Evolutionary conservation across 306 rosid genomes (phyloP), one percentile per base, ranked within the genome.

Genomic region (Citrullus mucosospermus): DNA sequence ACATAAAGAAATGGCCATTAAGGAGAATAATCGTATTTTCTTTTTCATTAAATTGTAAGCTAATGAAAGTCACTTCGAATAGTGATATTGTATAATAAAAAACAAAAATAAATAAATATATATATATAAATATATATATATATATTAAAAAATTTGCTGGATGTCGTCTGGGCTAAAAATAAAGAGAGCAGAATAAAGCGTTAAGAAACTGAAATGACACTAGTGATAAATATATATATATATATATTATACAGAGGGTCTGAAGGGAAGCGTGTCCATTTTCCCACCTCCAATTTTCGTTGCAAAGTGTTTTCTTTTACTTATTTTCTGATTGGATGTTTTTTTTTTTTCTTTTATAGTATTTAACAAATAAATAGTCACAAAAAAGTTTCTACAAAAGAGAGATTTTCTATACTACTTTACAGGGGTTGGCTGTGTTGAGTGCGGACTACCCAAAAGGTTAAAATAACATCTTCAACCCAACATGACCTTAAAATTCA

Each of bases 181-280:
- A 48, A 46, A 46, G 76, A 48, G 22, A 39, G 74, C 34, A 71
- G 76, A 71, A 71, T 71, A 71, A 71, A 71, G 76, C 20, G 76
- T 65, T 63, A 17, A 41, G 76, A 46, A 70, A 71, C 28, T 6
- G 76, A 69, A 69, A 69, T 43, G 75, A 69, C 72, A 41, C 10
- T 41, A 25, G 39, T 28, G 76, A 70, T 34, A 5, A 6, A 20
- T 9, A 25, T 3, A 44, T 34, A 70, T 16, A 44, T 22, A 68
- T 68, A 70, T 70, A 25, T 25, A 25, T 25, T 25, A 25, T 25
- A 25, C 28, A 25, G 36, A 32, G 36, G 36, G 36, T 70, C 76
- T 22, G 76, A 25, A 7, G 9, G 16, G 57, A 70, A 46, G n/a
- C 76, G 76, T 70, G 58, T 46, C 76, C 57, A 28, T 70, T 70